Evolutionary conservation across 148 eudicot genomes (phyloP).

Genomic region (Gaultheria prostrata): DNA sequence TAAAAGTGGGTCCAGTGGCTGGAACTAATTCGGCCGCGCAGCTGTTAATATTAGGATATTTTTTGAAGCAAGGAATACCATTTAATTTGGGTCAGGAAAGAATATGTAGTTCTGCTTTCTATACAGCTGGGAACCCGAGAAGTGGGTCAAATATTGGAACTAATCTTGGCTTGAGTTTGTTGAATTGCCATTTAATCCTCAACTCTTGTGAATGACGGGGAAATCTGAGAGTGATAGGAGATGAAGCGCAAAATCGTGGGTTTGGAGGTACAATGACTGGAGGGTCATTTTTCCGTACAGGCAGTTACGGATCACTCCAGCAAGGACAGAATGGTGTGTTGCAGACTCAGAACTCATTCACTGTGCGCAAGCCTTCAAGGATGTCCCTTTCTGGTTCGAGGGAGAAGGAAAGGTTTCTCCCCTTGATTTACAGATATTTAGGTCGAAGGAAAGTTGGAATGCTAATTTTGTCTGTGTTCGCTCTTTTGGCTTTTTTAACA

Average conservation of each 20-base stretch:
- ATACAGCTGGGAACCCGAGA: not conserved
- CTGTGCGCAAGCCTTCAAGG: slow-evolving; percentile 58
- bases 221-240: slow-evolving; percentile 35
- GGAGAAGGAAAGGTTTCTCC: slow-evolving; percentile 68
- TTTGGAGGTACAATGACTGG: slow-evolving; percentile 78
- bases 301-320: slow-evolving; percentile 74
- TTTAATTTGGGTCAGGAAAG: not conserved
- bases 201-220: slow-evolving; percentile 32
- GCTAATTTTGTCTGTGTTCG: slow-evolving; percentile 63
- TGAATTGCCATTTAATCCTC: not conserved
- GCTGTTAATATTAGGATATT: not conserved
- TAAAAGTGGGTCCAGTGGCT: not conserved
- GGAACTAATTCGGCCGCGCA: not conserved
- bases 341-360: slow-evolving; percentile 46
- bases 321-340: slow-evolving; percentile 55
- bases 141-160: not conserved
- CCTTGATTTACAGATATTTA: slow-evolving; percentile 44
- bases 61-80: not conserved
- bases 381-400: slow-evolving; percentile 50
- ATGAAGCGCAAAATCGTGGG: slow-evolving; percentile 52
- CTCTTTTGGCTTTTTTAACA: slow-evolving; percentile 54
- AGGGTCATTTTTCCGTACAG: slow-evolving; percentile 61
- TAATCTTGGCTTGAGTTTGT: not conserved
- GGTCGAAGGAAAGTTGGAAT: slow-evolving; percentile 65
- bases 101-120: not conserved